Evolutionary conservation across 768 basidiomycete genomes (phyloP), one percentile per base, ranked within the genome.

Genomic region (Boletus bicolor): DNA sequence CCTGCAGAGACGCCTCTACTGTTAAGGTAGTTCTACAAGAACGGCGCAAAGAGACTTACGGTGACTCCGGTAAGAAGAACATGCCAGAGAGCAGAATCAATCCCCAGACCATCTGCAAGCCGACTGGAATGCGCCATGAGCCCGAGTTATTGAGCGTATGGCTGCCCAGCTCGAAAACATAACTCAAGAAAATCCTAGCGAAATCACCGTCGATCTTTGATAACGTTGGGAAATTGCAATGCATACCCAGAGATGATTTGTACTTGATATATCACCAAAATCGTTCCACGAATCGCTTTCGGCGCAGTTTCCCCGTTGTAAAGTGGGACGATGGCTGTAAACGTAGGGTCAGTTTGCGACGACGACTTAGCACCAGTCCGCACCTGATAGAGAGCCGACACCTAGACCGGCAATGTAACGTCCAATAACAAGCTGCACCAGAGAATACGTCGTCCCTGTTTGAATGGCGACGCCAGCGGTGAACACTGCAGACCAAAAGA

Each of bases 291-390:
- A 54, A 91, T 77, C 1, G 82, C 78, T 64, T 89, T 89, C 0
- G 89, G 89, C 0, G 88, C 82, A 0, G 87, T 86, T 71, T 91
- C 89, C 38, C 89, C 88, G 59, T 87, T 89, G 68, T 90, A 91
- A 7, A 91, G 79, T 62, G 82, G 82, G 11, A 83, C 81, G 49
- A 83, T 79, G 41, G 78, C 80, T 80, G 47, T 21, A n/a, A 26
- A 36, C 15, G 9, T 38, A 4, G 5, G 4, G 32, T 69, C 47
- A 45, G 28, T 10, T 41, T 24, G 5, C 26, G 5, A 45, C 30
- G 15, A 36, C 9, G 49, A 59, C 28, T 32, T 21, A 6, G 19
- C 12, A 37, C 37, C 26, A 26, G n/a, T 44, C 55, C 71, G n/a
- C 62, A 84, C 85, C 84, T 56, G 82, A 90, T 47, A 90, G 64